Base-by-base conservation (phyloP, 257 asterid species). In the Forsythia suspensa region DNA sequence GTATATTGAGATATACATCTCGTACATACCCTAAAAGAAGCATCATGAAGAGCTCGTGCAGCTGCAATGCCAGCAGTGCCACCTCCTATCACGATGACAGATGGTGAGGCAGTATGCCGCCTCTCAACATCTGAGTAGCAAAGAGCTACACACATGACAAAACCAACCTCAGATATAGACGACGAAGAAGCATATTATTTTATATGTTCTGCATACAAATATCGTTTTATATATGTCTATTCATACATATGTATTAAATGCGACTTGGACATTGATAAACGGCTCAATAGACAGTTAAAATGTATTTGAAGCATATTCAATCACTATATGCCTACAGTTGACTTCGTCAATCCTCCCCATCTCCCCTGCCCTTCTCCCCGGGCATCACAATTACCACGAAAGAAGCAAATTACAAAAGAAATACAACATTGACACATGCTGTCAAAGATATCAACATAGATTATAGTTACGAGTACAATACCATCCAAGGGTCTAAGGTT, bases 11-110 rank as follows among this genome's bases (percentile, higher is more conserved):
- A 71, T 72, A 38, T 52, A 71, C 29, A 20, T 40, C 73, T 4
- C 76, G 57, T 2, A 20, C 63, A 43, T 61, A 90, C 94, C 92
- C 76, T 89, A 85, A 90, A 85, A 24, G 94, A 88, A 52, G 94
- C 89, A 85, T 90, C 94, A 75, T 82, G 81, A 73, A 90, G 92
- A 68, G 92, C 88, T 66, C 94, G 82, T 5, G 94, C 94, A 37
- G 94, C 92, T 71, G 91, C 87, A 82, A 90, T 80, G 40, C 94
- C 94, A 44, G 94, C 89, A 83, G 88, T 69, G 59, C 94, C 94
- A 71, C 88, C 85, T 34, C 94, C 94, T 7, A 90, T 86, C 73
- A 90, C 91, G 46, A 90, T 85, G 74, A 86, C 94, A 48, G 90
- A 85, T 65, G 94, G 94, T 44, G 90, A 88, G 71, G 83, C 66